phyloP scores from a whole-genome alignment of 192 early-diverging fungal genomes.

The Umbelopsis isabellina region DNA sequence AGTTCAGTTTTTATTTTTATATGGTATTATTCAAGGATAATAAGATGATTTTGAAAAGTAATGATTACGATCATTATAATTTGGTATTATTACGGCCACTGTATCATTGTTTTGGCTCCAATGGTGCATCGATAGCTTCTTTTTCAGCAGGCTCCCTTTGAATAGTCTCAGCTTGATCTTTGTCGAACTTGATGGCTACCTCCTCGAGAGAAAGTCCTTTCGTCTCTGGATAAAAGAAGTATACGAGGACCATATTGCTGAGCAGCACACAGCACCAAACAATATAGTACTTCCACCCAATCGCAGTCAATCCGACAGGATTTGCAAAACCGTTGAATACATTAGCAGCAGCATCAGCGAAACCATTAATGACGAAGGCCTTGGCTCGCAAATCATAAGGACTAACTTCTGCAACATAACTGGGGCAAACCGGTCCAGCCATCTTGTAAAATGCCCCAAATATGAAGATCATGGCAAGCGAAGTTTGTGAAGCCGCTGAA shows the following conservation, averaged over 20 bases:
- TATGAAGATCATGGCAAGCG: constrained; percentile 16
- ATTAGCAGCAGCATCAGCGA: constrained; percentile 9
- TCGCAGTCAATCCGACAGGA: not conserved
- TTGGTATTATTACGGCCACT: not conserved
- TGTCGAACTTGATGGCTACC: constrained; percentile 41
- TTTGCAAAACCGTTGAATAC: not conserved
- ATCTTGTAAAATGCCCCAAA: constrained; percentile 10
- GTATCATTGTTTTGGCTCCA: not conserved
- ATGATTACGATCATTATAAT: not conserved
- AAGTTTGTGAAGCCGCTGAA: not conserved
- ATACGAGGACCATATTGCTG: constrained; percentile 33
- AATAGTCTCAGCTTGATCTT: not conserved
- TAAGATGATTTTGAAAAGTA: too few relatives aligned
- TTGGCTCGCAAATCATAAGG: constrained; percentile 17
- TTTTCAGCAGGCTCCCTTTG: not conserved
- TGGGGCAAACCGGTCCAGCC: constrained; percentile 3
- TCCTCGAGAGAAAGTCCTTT: constrained; percentile 78
- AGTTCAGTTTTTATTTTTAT: not conserved
- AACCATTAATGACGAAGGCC: not conserved
- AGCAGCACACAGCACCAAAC: not conserved
- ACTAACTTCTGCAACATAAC: constrained; percentile 3
- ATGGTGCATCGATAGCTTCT: not conserved
- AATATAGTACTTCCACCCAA: constrained; percentile 19
- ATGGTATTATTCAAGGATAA: too few relatives aligned
- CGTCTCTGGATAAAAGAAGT: constrained; percentile 78